phyloP scores from a whole-genome alignment of 192 early-diverging fungal genomes.

The Gigaspora rosea region DNA sequence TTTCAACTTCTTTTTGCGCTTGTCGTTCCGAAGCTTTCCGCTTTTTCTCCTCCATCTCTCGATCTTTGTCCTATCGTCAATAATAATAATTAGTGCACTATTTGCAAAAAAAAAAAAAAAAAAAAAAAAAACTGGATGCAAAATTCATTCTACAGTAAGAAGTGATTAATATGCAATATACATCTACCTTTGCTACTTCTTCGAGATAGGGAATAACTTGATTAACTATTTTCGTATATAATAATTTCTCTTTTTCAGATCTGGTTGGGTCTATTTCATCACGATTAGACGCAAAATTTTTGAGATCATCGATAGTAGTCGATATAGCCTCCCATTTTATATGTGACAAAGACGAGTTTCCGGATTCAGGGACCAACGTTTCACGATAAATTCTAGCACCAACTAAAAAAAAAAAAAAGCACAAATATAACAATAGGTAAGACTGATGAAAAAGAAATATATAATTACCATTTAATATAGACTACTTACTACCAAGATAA shows the following conservation, averaged over 20 bases:
- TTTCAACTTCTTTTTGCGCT: neutral
- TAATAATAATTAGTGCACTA: neutral
- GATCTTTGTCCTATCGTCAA: neutral
- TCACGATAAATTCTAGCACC: conserved; percentile 15
- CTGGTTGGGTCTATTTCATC: neutral
- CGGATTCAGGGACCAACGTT: neutral
- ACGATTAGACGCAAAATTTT: neutral
- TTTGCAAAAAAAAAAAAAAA: neutral
- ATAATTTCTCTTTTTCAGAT: neutral
- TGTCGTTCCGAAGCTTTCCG: neutral
- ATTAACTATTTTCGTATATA: neutral
- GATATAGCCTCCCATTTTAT: conserved; percentile 12
- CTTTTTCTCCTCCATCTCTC: neutral
- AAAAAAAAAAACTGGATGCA: neutral
- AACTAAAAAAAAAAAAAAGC: neutral
- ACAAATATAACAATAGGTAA: neutral
- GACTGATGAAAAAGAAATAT: neutral
- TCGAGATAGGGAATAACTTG: neutral
- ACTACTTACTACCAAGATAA: conserved; percentile 8
- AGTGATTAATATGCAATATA: neutral
- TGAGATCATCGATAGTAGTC: neutral
- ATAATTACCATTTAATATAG: neutral
- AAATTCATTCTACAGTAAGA: neutral
- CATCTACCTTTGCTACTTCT: neutral
- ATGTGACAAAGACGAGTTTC: neutral